Conservation (phyloP, 2,329 filamentous ascomycete species). For the Coniochaeta hoffmannii region DNA sequence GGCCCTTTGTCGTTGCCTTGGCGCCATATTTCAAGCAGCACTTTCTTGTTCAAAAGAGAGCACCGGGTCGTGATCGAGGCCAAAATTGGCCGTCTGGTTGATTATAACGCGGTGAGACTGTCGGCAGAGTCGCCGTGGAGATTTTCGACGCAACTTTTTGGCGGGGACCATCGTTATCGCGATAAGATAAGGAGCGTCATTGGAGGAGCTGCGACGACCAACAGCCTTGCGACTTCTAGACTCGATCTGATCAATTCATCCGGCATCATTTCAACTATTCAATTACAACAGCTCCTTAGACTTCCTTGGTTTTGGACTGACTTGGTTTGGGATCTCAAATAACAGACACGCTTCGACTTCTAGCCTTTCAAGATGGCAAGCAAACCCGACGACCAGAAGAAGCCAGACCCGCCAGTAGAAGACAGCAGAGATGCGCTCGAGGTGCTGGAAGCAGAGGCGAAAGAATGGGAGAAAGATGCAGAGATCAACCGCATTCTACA, state of each 20-base stretch:
- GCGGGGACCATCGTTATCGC: background rate
- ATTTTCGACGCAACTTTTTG: background rate
- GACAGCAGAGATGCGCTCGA: constrained; percentile 59
- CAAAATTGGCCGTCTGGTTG: background rate
- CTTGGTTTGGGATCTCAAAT: too few species aligned
- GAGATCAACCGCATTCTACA: constrained; percentile 93
- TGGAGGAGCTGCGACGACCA: background rate
- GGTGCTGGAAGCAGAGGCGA: constrained; percentile 74
- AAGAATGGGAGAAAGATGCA: constrained; percentile 92
- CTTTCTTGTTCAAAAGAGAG: background rate
- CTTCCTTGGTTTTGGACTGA: background rate
- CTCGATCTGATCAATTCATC: background rate
- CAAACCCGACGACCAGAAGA: constrained; percentile 49
- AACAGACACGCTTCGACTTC: background rate
- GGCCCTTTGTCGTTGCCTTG: constrained; percentile 26
- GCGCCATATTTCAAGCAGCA: background rate
- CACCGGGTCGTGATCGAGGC: background rate
- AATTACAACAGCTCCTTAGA: background rate
- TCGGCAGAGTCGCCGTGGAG: background rate
- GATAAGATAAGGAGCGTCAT: background rate
- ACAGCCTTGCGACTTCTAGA: background rate
- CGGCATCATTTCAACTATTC: too few species aligned
- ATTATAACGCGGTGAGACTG: background rate
- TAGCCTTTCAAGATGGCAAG: constrained; percentile 15
- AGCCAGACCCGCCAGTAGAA: constrained; percentile 12